These are phyloP conservation scores for Fusarium veterinarium DNA, from an alignment of 2,329 filamentous ascomycete species.

Conservation along the genomic window DNA sequence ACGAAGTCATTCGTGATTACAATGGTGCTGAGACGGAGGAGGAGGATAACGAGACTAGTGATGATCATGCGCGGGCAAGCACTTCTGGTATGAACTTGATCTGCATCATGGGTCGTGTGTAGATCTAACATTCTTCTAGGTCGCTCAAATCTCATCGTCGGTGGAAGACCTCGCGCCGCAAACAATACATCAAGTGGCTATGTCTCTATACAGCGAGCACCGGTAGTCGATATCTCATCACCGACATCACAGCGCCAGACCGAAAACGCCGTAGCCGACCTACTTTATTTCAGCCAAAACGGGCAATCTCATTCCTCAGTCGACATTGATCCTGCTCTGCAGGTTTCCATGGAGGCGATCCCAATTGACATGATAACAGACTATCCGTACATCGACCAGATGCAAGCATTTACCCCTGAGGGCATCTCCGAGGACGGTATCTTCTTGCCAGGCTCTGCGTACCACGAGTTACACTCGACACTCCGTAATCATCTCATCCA, in stretches of 20 bases:
- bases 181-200: conserved; percentile 15
- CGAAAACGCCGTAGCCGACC: conserved; percentile 51
- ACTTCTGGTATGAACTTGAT: conserved; percentile 9
- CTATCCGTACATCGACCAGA: conserved; percentile 41
- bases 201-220: conserved; percentile 3
- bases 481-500: conserved; percentile 58
- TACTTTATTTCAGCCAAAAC: conserved; percentile 51
- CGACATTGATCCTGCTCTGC: conserved; percentile 38
- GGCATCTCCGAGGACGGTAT: conserved; percentile 54
- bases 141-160: neutral
- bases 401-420: conserved; percentile 49
- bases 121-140: neutral
- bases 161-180: neutral
- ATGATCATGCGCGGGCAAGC: neutral
- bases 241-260: conserved; percentile 46
- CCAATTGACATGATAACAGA: conserved; percentile 34
- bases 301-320: conserved; percentile 35
- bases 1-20: conserved; percentile 53
- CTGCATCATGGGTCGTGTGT: neutral
- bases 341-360: conserved; percentile 36
- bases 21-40: conserved; percentile 42
- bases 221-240: conserved; percentile 15
- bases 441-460: conserved; percentile 60
- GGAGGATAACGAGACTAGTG: conserved; percentile 25
- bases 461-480: conserved; percentile 59